Base-by-base conservation (phyloP, 1,139 yeast genomes). In the Suhomyces guaymorum region DNA sequence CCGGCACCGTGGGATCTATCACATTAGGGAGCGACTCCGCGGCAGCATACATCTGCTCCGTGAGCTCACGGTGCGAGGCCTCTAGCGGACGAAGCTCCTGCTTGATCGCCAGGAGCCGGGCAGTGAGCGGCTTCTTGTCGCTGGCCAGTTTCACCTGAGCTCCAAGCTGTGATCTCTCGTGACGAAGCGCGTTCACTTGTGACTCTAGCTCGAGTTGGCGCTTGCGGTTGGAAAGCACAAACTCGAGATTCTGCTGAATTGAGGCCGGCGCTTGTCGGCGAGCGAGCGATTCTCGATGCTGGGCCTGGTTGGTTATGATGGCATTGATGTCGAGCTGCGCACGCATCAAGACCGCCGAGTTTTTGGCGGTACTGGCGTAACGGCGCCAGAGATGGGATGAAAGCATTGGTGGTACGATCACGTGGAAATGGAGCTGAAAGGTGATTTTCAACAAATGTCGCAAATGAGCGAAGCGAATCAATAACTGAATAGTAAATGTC, bases 1-100 rank as follows among this genome's bases (percentile, higher is more conserved):
- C 42, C 0, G 75, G 73, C 0, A 78, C 85, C 0, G 69, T 47
- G 0, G 70, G 58, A 38, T 80, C 82, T 1, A 87, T 59, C 24
- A 76, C 55, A 49, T 89, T 89, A 0, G 97, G 97, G 10, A 89
- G 61, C 0, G 73, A 56, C 15, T 79, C 83, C 1, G 79, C 72
- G 23, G 59, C 56, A 1, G 47, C 28, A 27, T 60, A 57, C 1
- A 81, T 54, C 10, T 47, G 43, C 13, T 56, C 53, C 4, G 63
- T 52, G 10, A 69, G 39, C 3, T 33, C 39, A 4, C 51, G 47
- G n/a, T 47, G 57, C 13, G 59, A 52, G 1, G 52, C 41, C 43
- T 75, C 79, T 14, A 66, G 47, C 0, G 58, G 57, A 16, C 57
- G 56, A 9, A 75, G 48, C 13, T 52, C 47, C 2, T 41, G 39